Conservation (phyloP, 768 basidiomycete genomes). For the Postia placenta region DNA sequence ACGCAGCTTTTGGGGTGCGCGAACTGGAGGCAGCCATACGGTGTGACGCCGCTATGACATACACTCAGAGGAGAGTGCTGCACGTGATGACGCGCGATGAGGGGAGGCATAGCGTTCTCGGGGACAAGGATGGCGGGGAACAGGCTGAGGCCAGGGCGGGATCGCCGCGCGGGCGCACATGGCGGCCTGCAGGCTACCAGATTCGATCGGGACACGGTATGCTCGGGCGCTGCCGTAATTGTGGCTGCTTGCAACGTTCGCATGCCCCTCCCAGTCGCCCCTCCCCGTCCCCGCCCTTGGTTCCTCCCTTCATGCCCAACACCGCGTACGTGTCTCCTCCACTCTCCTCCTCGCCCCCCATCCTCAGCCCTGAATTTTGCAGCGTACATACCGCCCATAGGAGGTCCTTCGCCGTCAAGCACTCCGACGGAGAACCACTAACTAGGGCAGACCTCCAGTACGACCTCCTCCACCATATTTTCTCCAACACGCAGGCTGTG, state of each 20-base stretch:
- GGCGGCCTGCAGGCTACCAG: slow-evolving; percentile 23
- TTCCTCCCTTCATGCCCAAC: slow-evolving; percentile 16
- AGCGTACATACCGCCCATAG: slow-evolving; percentile 38
- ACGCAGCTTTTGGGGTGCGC: too few species aligned
- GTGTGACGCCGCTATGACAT: too few species aligned
- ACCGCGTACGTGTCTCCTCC: slow-evolving; percentile 14
- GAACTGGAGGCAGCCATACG: too few species aligned
- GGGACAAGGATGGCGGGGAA: too few species aligned
- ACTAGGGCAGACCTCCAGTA: slow-evolving; percentile 65
- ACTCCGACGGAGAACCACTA: slow-evolving; percentile 59
- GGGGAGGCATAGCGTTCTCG: too few species aligned
- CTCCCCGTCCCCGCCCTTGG: slow-evolving; percentile 3
- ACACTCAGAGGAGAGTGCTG: too few species aligned
- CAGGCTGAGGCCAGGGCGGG: background rate
- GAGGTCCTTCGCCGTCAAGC: slow-evolving; percentile 39
- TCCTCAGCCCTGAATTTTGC: slow-evolving; percentile 23
- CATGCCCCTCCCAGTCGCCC: background rate
- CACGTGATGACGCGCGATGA: too few species aligned
- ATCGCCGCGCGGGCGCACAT: background rate
- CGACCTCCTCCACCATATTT: slow-evolving; percentile 38
- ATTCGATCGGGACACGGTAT: slow-evolving; percentile 20
- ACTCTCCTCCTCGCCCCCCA: background rate
- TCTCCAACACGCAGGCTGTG: slow-evolving; percentile 37
- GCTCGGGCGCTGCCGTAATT: slow-evolving; percentile 20
- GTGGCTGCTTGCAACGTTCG: slow-evolving; percentile 16